Conservation (phyloP, 441 rosid genomes). For the Melastoma candidum region DNA sequence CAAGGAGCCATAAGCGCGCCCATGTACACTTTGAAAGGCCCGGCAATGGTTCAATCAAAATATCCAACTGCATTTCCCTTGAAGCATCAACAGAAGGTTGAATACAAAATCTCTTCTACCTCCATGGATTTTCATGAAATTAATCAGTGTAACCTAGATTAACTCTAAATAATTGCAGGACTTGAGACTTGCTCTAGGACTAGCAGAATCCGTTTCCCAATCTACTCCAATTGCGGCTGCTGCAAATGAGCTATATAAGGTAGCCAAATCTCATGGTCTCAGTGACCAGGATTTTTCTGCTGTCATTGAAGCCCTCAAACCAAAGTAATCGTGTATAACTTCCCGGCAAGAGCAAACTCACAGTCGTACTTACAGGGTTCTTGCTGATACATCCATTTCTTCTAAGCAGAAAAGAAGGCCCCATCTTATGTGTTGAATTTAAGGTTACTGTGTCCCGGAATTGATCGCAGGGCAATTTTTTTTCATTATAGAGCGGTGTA, state of each 20-base stretch:
- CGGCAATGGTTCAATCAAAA: constrained; percentile 65
- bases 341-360: too few relatives aligned
- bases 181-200: constrained; percentile 78
- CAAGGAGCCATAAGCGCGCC: constrained; percentile 92
- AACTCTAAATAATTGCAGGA: constrained; percentile 39
- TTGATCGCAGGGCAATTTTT: too few relatives aligned
- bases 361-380: too few relatives aligned
- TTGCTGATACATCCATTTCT: too few relatives aligned
- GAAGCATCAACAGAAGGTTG: constrained; percentile 95
- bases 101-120: background rate
- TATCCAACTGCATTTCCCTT: constrained; percentile 88
- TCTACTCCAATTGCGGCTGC: constrained; percentile 86
- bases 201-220: constrained; percentile 87
- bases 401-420: too few relatives aligned
- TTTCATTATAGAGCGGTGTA: too few relatives aligned
- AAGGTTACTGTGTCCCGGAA: background rate
- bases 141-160: constrained; percentile 7
- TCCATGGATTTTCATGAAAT: background rate
- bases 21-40: constrained; percentile 81
- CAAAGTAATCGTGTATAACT: constrained; percentile 20
- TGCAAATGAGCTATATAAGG: constrained; percentile 77
- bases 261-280: constrained; percentile 79
- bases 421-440: too few relatives aligned
- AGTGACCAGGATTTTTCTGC: constrained; percentile 84
- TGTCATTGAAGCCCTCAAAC: constrained; percentile 75